Evolutionary conservation across 2,329 filamentous ascomycete species (phyloP), one percentile per base, ranked within the genome.

Genomic region (Colletotrichum viniferum): DNA sequence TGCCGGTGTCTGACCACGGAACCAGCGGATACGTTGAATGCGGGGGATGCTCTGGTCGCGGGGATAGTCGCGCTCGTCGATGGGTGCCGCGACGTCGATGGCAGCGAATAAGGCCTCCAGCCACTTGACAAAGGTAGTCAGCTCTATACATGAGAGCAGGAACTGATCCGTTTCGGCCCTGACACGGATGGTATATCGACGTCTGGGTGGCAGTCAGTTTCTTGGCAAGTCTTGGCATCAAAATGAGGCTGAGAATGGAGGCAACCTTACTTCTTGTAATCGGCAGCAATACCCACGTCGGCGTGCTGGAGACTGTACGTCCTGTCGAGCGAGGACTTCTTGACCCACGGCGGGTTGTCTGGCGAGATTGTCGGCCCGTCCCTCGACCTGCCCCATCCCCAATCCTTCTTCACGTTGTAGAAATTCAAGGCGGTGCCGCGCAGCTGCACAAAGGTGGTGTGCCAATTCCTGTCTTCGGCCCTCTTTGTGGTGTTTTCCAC

Each of bases 101-200:
- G 92, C 93, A n/a, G 93, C 92, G 79, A 93, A 94, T 12, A 95
- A 85, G 4, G 87, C 87, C 80, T 95, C 92, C 3, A 95, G 85
- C 92, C 94, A 94, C 65, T 88, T 88, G 76, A 94, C 88, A 81
- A 95, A 94, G 1, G 88, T 90, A 71, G 91, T 89, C 69, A 94
- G 86, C 66, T 92, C 90, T 68, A 90, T 85, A 77, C 93, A 93
- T 4, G 92, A 92, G 9, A 96, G 84, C 24, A 96, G 84, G 74
- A 96, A 92, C 80, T 96, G 94, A 78, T 96, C 93, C 3, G 92
- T 91, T 83, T 96, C 94, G 36, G 92, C 89, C 32, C 94, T 90
- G 74, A 96, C 81, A n/a, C 94, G 91, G 76, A 96, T 91, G 14
- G 94, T 92, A 81, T 93, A 93, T 71, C 89, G 88, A 67, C 89